Conservation (phyloP, 2,329 filamentous ascomycete species). For the Thelonectria discophora region DNA sequence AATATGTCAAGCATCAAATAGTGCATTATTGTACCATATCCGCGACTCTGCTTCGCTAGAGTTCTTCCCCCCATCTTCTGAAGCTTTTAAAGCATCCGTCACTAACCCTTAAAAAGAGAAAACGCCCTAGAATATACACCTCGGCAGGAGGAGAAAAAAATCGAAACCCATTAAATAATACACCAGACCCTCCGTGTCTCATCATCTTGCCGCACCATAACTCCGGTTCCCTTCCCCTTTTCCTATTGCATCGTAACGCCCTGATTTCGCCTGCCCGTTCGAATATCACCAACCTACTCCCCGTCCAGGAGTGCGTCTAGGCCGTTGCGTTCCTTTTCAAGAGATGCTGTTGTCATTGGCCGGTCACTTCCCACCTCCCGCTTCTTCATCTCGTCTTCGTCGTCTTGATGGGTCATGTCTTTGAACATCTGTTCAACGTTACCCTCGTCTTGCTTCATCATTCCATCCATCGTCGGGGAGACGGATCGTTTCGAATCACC, state of each 20-base stretch:
- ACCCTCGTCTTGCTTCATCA: constrained; percentile 52
- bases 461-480: constrained; percentile 42
- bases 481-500: constrained; percentile 40
- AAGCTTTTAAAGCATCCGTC: neutral
- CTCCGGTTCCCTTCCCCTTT: constrained; percentile 36
- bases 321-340: constrained; percentile 58
- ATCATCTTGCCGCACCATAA: constrained; percentile 25
- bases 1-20: neutral
- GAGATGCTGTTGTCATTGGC: constrained; percentile 52
- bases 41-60: neutral
- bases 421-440: constrained; percentile 65
- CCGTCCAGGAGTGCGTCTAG: constrained; percentile 57
- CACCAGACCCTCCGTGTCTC: constrained; percentile 10
- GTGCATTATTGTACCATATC: constrained; percentile 7
- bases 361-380: constrained; percentile 44
- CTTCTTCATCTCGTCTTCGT: constrained; percentile 56
- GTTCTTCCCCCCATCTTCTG: neutral
- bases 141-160: constrained; percentile 14
- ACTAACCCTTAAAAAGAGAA: too few relatives aligned
- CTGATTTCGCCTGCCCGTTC: constrained; percentile 20
- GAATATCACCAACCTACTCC: constrained; percentile 43
- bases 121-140: constrained; percentile 10
- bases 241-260: constrained; percentile 36
- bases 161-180: constrained; percentile 25
- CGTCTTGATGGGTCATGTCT: constrained; percentile 63